Conservation (phyloP, 176 grass and related monocot genomes). For the Musa troglodytarum region DNA sequence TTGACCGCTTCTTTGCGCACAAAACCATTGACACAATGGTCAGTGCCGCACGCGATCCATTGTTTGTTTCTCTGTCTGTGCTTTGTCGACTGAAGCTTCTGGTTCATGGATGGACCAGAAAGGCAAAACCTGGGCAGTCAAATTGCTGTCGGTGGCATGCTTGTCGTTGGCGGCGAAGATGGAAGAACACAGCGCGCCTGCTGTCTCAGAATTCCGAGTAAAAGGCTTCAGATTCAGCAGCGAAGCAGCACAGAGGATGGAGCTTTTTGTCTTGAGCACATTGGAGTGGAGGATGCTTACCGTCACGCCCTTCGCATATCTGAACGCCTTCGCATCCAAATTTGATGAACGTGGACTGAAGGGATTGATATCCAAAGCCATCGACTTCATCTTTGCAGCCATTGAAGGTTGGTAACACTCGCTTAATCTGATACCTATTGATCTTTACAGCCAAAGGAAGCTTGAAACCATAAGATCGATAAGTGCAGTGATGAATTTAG, state of each 20-base stretch:
- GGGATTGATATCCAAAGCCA: not conserved
- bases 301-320: slow-evolving; percentile 12
- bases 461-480: not conserved
- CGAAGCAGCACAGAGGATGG: slow-evolving; percentile 10
- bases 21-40: not conserved
- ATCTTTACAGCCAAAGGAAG: not conserved
- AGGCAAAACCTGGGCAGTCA: not conserved
- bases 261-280: slow-evolving; percentile 8
- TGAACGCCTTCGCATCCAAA: slow-evolving; percentile 2
- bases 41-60: not conserved
- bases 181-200: slow-evolving; percentile 3
- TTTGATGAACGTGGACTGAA: not conserved
- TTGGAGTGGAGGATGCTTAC: slow-evolving; percentile 6
- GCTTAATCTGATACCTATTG: not conserved
- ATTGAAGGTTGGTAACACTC: slow-evolving; percentile 3
- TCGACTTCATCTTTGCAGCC: not conserved
- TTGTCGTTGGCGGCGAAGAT: slow-evolving; percentile 10
- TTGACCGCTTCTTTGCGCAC: not conserved
- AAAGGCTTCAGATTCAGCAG: not conserved
- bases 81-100: not conserved
- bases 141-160: slow-evolving; percentile 11
- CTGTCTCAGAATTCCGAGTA: not conserved
- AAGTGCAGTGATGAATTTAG: slow-evolving; percentile 11
- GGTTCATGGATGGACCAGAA: not conserved
- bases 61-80: not conserved